Percentiles rank a stretch among this genome's conserved stretches.
Evolutionary conservation across 768 basidiomycete genomes (phyloP).

Genomic region (Dioszegia crocea): DNA sequence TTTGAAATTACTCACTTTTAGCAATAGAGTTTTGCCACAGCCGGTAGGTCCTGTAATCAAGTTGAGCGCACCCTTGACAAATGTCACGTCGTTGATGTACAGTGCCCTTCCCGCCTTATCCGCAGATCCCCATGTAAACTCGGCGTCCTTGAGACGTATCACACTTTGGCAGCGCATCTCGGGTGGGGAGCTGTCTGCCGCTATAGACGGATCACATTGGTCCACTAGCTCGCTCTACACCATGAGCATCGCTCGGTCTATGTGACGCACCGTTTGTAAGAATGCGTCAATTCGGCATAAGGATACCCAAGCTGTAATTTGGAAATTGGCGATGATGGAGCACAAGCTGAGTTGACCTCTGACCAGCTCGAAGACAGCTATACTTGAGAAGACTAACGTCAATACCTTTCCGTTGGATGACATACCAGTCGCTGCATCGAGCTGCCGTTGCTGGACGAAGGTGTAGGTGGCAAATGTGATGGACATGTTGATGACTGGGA

Average conservation of each 20-base stretch:
- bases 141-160: conserved; percentile 44
- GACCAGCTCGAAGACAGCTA: conserved; percentile 63
- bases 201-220: conserved; percentile 29
- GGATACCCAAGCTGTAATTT: conserved; percentile 59
- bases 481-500: conserved; percentile 65
- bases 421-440: conserved; percentile 49
- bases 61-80: conserved; percentile 49
- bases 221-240: conserved; percentile 45
- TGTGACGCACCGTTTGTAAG: conserved; percentile 52
- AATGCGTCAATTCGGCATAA: conserved; percentile 60
- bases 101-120: conserved; percentile 52
- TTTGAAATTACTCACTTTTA: conserved; percentile 28
- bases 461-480: conserved; percentile 62
- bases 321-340: conserved; percentile 33
- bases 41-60: conserved; percentile 52
- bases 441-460: conserved; percentile 50
- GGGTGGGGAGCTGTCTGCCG: conserved; percentile 16
- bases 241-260: conserved; percentile 44
- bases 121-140: conserved; percentile 45
- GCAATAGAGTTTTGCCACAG: conserved; percentile 46
- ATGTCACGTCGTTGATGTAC: conserved; percentile 46
- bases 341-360: conserved; percentile 53
- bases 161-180: conserved; percentile 24
- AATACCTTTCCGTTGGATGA: background rate
- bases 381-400: conserved; percentile 55